These are phyloP conservation scores for Mycosarcoma mackinlayi DNA, from an alignment of 1,284 basidiomycete species.

Conservation along the genomic window DNA sequence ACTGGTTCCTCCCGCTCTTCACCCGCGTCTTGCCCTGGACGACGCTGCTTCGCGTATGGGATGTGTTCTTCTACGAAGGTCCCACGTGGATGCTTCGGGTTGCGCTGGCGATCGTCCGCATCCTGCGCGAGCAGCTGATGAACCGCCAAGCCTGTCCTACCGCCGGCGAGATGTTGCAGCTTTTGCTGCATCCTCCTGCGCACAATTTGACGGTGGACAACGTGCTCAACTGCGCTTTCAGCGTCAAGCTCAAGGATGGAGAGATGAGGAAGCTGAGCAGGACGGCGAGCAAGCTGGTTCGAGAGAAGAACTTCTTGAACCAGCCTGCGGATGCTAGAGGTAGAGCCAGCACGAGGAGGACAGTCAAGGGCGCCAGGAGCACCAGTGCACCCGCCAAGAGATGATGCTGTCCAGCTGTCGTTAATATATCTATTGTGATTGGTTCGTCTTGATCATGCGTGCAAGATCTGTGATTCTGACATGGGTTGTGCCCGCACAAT, in stretches of 20 bases:
- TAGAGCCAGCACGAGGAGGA: constrained; percentile 2
- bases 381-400: constrained; percentile 35
- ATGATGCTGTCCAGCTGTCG: background rate
- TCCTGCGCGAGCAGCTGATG: constrained; percentile 73
- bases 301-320: constrained; percentile 46
- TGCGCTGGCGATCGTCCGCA: constrained; percentile 78
- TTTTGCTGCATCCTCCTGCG: constrained; percentile 72
- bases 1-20: constrained; percentile 73
- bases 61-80: constrained; percentile 81
- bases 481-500: no score
- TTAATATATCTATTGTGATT: background rate
- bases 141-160: constrained; percentile 71
- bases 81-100: constrained; percentile 83
- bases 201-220: constrained; percentile 68
- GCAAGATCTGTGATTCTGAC: no score
- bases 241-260: constrained; percentile 82
- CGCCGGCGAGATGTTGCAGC: constrained; percentile 73
- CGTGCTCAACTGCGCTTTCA: constrained; percentile 75
- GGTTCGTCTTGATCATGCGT: background rate
- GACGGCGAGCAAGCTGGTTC: constrained; percentile 59
- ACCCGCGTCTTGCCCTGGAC: constrained; percentile 81
- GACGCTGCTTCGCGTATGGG: constrained; percentile 83
- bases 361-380: constrained; percentile 13
- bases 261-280: constrained; percentile 77
- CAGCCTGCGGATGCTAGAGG: constrained; percentile 36